Percentiles rank a stretch among this genome's conserved stretches.
phyloP scores from a whole-genome alignment of 306 rosid genomes.

The Cucurbita pepo region DNA sequence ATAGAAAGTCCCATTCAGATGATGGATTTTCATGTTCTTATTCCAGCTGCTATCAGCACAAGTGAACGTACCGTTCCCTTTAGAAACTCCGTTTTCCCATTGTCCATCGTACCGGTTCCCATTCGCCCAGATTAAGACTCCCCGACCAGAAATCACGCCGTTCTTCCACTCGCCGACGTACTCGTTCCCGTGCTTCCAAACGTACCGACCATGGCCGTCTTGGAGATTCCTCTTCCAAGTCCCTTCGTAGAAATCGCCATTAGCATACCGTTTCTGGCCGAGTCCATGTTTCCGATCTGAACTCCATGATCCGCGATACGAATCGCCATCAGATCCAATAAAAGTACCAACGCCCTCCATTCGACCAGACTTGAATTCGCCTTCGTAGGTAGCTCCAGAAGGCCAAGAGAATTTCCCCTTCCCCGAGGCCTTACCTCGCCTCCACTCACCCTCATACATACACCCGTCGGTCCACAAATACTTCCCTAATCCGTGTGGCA shows the following conservation, averaged over 20 bases:
- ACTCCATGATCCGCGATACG: conserved; percentile 69
- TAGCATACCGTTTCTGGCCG: conserved; percentile 60
- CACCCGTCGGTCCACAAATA: conserved; percentile 86
- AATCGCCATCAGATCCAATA: conserved; percentile 69
- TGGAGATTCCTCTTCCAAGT: conserved; percentile 60
- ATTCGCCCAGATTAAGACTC: conserved; percentile 58
- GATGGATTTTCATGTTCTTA: conserved; percentile 47
- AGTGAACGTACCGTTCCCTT: conserved; percentile 54
- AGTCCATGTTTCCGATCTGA: conserved; percentile 64
- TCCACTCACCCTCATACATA: conserved; percentile 91
- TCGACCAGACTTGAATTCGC: conserved; percentile 74
- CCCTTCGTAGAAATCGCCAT: conserved; percentile 79
- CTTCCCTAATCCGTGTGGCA: conserved; percentile 82
- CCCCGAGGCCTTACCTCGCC: conserved; percentile 72
- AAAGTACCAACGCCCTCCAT: conserved; percentile 79
- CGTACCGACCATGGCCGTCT: conserved; percentile 75
- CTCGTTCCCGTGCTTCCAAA: conserved; percentile 80
- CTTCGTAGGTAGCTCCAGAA: conserved; percentile 80
- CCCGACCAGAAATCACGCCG: conserved; percentile 65
- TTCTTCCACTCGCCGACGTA: conserved; percentile 75
- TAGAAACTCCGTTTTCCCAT: conserved; percentile 79
- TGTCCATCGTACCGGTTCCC: conserved; percentile 78
- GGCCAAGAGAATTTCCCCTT: conserved; percentile 93
- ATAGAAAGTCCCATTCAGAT: conserved; percentile 45
- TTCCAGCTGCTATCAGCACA: conserved; percentile 88